phyloP scores from a whole-genome alignment of 2,329 filamentous ascomycete genomes.

The Xylaria sp. region DNA sequence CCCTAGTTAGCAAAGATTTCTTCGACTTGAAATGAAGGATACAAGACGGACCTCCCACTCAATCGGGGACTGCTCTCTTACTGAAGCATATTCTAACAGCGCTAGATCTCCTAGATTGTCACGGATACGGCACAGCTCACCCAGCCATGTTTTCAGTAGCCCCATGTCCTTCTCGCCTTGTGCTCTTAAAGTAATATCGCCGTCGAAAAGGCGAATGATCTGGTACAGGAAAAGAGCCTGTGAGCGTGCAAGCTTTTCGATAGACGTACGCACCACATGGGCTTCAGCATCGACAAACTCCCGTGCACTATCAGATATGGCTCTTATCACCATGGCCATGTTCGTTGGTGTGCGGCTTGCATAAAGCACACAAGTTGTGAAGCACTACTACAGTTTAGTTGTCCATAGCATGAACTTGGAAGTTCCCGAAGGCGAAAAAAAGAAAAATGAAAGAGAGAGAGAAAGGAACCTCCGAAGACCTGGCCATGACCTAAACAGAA shows the following conservation, averaged over 20 bases:
- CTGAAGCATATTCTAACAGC: slow-evolving; percentile 23
- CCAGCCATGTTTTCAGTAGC: slow-evolving; percentile 38
- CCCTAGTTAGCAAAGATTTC: neutral
- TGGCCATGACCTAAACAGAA: neutral
- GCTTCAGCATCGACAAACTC: slow-evolving; percentile 38
- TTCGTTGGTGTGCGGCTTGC: slow-evolving; percentile 45
- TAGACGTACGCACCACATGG: slow-evolving; percentile 33
- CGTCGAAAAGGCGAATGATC: slow-evolving; percentile 44
- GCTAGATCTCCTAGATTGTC: slow-evolving; percentile 43
- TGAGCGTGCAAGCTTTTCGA: slow-evolving; percentile 43
- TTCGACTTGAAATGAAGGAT: neutral
- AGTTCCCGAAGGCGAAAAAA: neutral
- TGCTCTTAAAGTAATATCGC: slow-evolving; percentile 39
- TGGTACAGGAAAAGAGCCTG: slow-evolving; percentile 44
- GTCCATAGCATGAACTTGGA: neutral
- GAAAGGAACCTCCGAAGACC: no score
- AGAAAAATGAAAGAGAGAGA: neutral
- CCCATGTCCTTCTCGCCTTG: slow-evolving; percentile 39
- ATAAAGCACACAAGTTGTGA: slow-evolving; percentile 47
- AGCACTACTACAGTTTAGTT: slow-evolving; percentile 38
- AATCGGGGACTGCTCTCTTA: slow-evolving; percentile 31
- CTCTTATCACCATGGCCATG: slow-evolving; percentile 45
- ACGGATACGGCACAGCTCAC: slow-evolving; percentile 44
- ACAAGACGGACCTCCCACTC: slow-evolving; percentile 45
- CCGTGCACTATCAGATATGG: slow-evolving; percentile 41